phyloP scores from a whole-genome alignment of 768 basidiomycete genomes.

The Agaricus sinodeliciosus region DNA sequence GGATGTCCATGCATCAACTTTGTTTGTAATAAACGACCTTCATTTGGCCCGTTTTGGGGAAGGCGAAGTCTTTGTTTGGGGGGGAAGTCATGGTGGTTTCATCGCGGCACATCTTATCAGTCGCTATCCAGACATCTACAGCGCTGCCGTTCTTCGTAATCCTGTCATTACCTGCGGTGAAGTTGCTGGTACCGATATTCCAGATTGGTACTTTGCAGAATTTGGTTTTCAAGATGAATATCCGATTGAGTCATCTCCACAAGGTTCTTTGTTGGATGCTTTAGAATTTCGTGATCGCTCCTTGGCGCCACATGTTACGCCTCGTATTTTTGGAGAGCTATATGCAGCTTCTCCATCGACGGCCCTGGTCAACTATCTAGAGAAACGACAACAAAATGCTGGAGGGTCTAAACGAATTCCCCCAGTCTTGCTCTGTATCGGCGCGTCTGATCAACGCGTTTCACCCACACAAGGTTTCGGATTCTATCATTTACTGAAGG shows the following conservation, averaged over 20 bases:
- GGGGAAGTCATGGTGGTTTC: slow-evolving; percentile 72
- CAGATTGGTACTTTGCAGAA: slow-evolving; percentile 59
- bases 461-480: slow-evolving; percentile 54
- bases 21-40: slow-evolving; percentile 37
- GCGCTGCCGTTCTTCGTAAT: slow-evolving; percentile 58
- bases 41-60: slow-evolving; percentile 42
- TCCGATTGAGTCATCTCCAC: slow-evolving; percentile 28
- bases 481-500: slow-evolving; percentile 64
- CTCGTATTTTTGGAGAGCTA: slow-evolving; percentile 36
- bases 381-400: slow-evolving; percentile 8
- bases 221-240: slow-evolving; percentile 31
- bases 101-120: slow-evolving; percentile 55
- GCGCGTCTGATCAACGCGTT: slow-evolving; percentile 55
- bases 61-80: slow-evolving; percentile 48
- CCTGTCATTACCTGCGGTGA: slow-evolving; percentile 63
- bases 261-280: slow-evolving; percentile 1
- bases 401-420: slow-evolving; percentile 12
- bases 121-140: slow-evolving; percentile 53
- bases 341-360: slow-evolving; percentile 48
- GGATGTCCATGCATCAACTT: slow-evolving; percentile 52
- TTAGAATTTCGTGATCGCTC: neutral
- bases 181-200: slow-evolving; percentile 53
- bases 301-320: slow-evolving; percentile 31
- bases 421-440: slow-evolving; percentile 54
- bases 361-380: slow-evolving; percentile 41